Percentiles rank a stretch among this genome's conserved stretches.
phyloP scores from a whole-genome alignment of 306 rosid species.

The Pachyrhizus erosus region DNA sequence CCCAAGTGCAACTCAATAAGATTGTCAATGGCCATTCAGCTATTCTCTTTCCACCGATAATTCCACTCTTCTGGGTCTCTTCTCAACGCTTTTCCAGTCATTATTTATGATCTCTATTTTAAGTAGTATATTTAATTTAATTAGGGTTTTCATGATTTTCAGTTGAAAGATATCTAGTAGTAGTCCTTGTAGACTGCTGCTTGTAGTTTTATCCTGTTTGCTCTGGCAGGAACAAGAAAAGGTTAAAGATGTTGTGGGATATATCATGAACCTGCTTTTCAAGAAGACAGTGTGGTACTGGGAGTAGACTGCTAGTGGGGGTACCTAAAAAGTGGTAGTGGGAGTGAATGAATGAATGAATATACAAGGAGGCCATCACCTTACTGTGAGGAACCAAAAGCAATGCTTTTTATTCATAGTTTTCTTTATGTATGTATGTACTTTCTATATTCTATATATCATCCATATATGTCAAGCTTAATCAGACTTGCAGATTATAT shows the following conservation, averaged over 20 bases:
- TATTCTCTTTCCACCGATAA: slow-evolving; percentile 14
- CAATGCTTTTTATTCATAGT: slow-evolving; percentile 12
- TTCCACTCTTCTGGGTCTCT: not conserved
- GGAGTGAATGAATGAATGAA: not conserved
- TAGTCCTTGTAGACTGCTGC: slow-evolving; percentile 22
- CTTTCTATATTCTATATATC: slow-evolving; percentile 24
- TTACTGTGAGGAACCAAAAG: slow-evolving; percentile 32
- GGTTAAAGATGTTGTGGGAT: slow-evolving; percentile 36
- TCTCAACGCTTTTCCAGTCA: not conserved
- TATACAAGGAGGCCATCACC: slow-evolving; percentile 39
- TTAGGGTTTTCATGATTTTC: slow-evolving; percentile 46
- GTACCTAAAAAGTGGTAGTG: slow-evolving; percentile 43
- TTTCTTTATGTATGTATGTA: slow-evolving; percentile 6
- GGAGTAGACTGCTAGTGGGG: slow-evolving; percentile 41
- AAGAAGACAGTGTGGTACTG: slow-evolving; percentile 41
- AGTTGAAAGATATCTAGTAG: slow-evolving; percentile 12
- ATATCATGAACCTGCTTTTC: slow-evolving; percentile 49
- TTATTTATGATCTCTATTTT: slow-evolving; percentile 16
- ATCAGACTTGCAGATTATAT: slow-evolving; percentile 36
- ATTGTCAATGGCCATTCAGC: not conserved
- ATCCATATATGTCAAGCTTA: slow-evolving; percentile 32
- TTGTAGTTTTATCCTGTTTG: slow-evolving; percentile 44
- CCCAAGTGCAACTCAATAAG: slow-evolving; percentile 64
- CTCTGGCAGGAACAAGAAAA: slow-evolving; percentile 47
- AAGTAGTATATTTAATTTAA: slow-evolving; percentile 11